phyloP scores from a whole-genome alignment of 2,329 filamentous ascomycete species.

The Stachybotrys chlorohalonatus region DNA sequence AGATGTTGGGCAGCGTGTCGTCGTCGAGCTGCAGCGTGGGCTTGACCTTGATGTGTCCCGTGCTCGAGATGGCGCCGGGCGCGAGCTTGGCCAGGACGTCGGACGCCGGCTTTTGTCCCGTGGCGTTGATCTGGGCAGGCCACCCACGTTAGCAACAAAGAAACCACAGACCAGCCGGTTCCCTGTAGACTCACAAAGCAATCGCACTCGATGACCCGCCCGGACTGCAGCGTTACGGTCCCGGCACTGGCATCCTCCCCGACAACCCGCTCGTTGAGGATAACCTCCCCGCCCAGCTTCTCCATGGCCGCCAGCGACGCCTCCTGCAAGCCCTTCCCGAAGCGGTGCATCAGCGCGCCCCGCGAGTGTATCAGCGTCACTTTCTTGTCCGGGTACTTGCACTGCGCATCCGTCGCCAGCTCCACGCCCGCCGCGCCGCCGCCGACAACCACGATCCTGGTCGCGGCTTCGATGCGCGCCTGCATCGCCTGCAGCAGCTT shows the following conservation, averaged over 20 bases:
- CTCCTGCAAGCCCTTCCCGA: slow-evolving; percentile 31
- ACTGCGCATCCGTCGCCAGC: slow-evolving; percentile 50
- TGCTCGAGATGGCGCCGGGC: slow-evolving; percentile 32
- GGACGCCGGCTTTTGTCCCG: slow-evolving; percentile 50
- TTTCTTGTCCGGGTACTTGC: slow-evolving; percentile 43
- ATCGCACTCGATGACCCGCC: slow-evolving; percentile 36
- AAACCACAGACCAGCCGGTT: background rate
- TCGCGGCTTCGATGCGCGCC: slow-evolving; percentile 29
- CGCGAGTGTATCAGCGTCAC: slow-evolving; percentile 52
- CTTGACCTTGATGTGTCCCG: slow-evolving; percentile 43
- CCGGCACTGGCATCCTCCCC: slow-evolving; percentile 24
- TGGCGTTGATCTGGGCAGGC: slow-evolving; percentile 42
- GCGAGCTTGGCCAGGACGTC: slow-evolving; percentile 33
- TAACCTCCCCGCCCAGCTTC: slow-evolving; percentile 36
- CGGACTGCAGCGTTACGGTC: slow-evolving; percentile 34
- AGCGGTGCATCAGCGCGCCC: slow-evolving; percentile 40
- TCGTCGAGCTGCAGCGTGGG: slow-evolving; percentile 48
- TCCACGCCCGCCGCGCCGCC: slow-evolving; percentile 55
- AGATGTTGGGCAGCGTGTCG: slow-evolving; percentile 39
- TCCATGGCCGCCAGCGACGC: slow-evolving; percentile 30
- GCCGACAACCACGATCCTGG: slow-evolving; percentile 41
- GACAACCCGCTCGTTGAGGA: slow-evolving; percentile 40
- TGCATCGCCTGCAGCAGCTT: slow-evolving; percentile 36
- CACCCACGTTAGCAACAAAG: background rate
- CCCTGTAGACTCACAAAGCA: slow-evolving; percentile 30